Conservation (phyloP, 306 rosid species). For the Arachis hypogaea region DNA sequence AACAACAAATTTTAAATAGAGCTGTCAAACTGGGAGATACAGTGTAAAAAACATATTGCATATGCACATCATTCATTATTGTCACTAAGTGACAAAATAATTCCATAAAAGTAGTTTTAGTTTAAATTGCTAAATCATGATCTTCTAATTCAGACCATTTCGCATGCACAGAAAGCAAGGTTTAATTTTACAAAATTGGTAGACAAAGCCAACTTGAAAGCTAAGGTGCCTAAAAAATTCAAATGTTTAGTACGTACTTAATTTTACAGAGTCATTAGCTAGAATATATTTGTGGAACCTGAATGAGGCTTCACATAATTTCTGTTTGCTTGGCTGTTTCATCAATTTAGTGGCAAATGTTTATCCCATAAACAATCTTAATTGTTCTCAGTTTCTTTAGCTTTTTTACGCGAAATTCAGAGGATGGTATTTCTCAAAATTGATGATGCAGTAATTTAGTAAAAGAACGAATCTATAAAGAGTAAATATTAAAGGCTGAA, state of each 20-base stretch:
- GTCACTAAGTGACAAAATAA: not conserved
- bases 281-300: conserved; percentile 71
- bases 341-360: too few relatives aligned
- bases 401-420: conserved; percentile 15
- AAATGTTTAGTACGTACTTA: conserved; percentile 55
- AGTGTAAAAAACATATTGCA: too few relatives aligned
- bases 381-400: not conserved
- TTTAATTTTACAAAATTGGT: too few relatives aligned
- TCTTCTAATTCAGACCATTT: not conserved
- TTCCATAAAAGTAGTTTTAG: conserved; percentile 23
- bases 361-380: not conserved
- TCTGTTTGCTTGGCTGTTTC: not conserved
- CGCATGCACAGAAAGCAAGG: conserved; percentile 4
- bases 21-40: too few relatives aligned
- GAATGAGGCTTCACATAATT: conserved; percentile 24
- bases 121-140: conserved; percentile 36
- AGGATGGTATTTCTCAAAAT: conserved; percentile 21
- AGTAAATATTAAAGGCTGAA: not conserved
- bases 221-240: conserved; percentile 47
- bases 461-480: not conserved
- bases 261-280: conserved; percentile 45
- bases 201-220: conserved; percentile 52
- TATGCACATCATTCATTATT: conserved; percentile 4
- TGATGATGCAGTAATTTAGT: not conserved
- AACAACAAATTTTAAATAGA: too few relatives aligned